phyloP scores from a whole-genome alignment of 202 grass and related monocot genomes.

The Hordeum pubiflorum region DNA sequence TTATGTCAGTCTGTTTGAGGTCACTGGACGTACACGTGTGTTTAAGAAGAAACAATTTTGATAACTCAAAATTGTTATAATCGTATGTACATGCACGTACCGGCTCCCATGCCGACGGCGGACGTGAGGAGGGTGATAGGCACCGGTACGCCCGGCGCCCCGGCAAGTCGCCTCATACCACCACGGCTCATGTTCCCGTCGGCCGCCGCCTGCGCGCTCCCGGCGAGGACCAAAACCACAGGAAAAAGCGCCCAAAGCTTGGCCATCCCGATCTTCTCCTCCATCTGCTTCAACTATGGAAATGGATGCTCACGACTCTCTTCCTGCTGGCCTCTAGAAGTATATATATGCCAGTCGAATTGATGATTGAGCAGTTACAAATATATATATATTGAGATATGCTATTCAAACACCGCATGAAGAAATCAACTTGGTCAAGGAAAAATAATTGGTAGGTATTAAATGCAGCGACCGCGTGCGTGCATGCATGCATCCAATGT shows the following conservation, averaged over 20 bases:
- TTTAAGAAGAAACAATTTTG: background rate
- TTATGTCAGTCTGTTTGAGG: background rate
- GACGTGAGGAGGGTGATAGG: constrained; percentile 56
- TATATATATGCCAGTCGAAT: background rate
- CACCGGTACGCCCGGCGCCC: constrained; percentile 22
- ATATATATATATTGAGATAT: background rate
- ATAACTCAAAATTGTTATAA: background rate
- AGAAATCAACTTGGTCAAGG: background rate
- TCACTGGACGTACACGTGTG: too few species aligned
- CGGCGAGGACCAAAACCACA: background rate
- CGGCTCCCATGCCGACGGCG: constrained; percentile 53
- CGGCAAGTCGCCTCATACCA: background rate
- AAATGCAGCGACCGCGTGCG: background rate
- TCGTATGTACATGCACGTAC: constrained; percentile 15
- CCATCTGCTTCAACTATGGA: background rate
- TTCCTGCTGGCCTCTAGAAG: background rate
- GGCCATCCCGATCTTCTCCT: background rate
- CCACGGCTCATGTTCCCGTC: background rate
- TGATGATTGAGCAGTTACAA: too few species aligned
- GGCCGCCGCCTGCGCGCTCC: background rate
- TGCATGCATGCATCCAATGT: background rate
- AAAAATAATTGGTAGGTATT: background rate
- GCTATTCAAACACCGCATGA: background rate
- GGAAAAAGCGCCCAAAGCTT: background rate
- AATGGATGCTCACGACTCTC: background rate